Conservation (phyloP, 208 protist genomes). For the Spongospora subterranea region DNA sequence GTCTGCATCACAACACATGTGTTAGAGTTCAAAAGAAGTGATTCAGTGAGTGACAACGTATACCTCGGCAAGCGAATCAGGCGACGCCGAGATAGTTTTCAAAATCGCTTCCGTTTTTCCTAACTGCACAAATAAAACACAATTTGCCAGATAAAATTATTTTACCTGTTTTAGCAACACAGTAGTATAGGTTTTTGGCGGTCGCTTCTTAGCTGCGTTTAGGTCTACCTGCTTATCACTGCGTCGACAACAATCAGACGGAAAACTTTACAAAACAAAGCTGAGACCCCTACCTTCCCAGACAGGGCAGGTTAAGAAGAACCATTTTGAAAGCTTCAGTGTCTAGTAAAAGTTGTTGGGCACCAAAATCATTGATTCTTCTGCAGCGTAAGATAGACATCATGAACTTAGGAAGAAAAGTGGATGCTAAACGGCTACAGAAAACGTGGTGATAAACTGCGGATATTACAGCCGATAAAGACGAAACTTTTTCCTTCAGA, state of each 20-base stretch:
- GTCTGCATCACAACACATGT: conserved; percentile 23
- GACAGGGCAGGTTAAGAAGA: neutral
- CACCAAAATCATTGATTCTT: conserved; percentile 42
- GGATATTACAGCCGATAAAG: conserved; percentile 6
- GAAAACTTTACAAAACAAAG: neutral
- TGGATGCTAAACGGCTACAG: conserved; percentile 17
- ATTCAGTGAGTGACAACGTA: neutral
- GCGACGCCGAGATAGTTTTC: conserved; percentile 2
- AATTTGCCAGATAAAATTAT: neutral
- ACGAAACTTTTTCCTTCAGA: conserved; percentile 11
- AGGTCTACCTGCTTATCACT: conserved; percentile 38
- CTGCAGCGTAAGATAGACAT: conserved; percentile 1
- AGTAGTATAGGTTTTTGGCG: conserved; percentile 16
- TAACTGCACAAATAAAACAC: neutral
- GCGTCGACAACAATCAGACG: neutral
- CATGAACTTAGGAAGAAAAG: conserved; percentile 32
- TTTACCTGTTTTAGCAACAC: conserved; percentile 20
- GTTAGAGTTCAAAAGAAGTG: neutral
- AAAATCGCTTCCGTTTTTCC: conserved; percentile 47
- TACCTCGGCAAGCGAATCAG: conserved; percentile 48
- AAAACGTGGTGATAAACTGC: conserved; percentile 31
- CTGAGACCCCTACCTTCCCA: neutral
- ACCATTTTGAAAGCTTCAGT: conserved; percentile 40
- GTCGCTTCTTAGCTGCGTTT: conserved; percentile 25
- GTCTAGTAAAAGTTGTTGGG: conserved; percentile 34